These are phyloP conservation scores for Fraxinus cuspidata DNA, from an alignment of 257 asterid genomes.

Conservation along the genomic window DNA sequence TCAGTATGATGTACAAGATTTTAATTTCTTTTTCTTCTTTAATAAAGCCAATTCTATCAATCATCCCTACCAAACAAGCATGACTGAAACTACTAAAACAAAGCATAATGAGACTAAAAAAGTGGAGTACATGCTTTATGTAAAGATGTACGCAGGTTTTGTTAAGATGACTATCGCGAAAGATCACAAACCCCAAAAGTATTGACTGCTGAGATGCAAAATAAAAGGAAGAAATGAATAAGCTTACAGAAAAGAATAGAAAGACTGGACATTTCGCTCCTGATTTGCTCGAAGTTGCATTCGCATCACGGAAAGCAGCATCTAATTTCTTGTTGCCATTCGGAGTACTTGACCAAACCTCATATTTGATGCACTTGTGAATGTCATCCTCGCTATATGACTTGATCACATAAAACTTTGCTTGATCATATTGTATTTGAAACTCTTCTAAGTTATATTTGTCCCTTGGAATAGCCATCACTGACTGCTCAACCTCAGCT, in stretches of 20 bases:
- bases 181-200: background rate
- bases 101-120: background rate
- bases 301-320: conserved; percentile 58
- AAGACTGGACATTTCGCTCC: conserved; percentile 63
- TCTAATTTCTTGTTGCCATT: conserved; percentile 76
- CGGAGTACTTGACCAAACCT: conserved; percentile 90
- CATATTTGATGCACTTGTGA: conserved; percentile 79
- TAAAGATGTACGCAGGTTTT: background rate
- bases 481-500: conserved; percentile 46
- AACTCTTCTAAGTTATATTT: conserved; percentile 59
- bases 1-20: background rate
- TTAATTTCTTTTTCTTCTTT: background rate
- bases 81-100: background rate
- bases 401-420: conserved; percentile 78
- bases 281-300: conserved; percentile 45
- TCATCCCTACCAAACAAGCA: background rate
- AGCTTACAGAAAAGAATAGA: conserved; percentile 75
- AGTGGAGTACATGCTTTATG: background rate
- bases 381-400: conserved; percentile 82
- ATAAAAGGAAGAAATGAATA: background rate
- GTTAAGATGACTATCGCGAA: background rate
- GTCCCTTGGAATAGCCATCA: conserved; percentile 39
- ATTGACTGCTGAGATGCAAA: background rate
- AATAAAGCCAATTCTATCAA: background rate
- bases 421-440: conserved; percentile 53